These are phyloP conservation scores for Erysimum cheiri DNA, from an alignment of 441 rosid species.

Conservation along the genomic window DNA sequence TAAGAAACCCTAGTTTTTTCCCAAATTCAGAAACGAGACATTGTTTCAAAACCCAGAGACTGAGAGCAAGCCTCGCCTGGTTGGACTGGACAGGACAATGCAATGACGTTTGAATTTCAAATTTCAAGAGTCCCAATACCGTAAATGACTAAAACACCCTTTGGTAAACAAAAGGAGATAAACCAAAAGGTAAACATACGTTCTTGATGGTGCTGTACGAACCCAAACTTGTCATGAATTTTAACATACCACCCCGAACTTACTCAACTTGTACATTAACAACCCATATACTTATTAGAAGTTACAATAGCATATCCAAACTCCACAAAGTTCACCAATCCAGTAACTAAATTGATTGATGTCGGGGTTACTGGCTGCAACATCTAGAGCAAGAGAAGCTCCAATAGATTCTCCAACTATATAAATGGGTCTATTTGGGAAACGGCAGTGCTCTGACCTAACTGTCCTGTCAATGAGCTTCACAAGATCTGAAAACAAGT, in stretches of 20 bases:
- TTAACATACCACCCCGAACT: not conserved
- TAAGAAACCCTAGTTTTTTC: not conserved
- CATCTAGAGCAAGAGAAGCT: constrained; percentile 71
- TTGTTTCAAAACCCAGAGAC: not conserved
- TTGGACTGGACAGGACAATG: too few species aligned
- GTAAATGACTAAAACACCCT: too few species aligned
- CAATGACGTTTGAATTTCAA: too few species aligned
- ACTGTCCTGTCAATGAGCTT: constrained; percentile 57
- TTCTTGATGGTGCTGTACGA: too few species aligned
- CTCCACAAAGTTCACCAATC: not conserved
- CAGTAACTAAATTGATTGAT: constrained; percentile 13
- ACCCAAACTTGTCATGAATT: not conserved
- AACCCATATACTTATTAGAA: not conserved
- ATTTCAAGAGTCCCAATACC: too few species aligned
- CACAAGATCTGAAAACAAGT: constrained; percentile 54
- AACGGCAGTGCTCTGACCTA: constrained; percentile 45
- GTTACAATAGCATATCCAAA: not conserved
- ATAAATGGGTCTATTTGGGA: constrained; percentile 68
- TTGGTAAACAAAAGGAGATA: too few species aligned
- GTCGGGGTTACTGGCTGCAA: constrained; percentile 66
- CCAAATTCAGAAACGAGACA: not conserved
- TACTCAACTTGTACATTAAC: not conserved
- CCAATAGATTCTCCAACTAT: constrained; percentile 79
- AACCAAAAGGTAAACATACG: too few species aligned
- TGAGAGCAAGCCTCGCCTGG: not conserved